Conservation (phyloP, 2,329 filamentous ascomycete genomes). For the Talaromyces albobiverticillius region DNA sequence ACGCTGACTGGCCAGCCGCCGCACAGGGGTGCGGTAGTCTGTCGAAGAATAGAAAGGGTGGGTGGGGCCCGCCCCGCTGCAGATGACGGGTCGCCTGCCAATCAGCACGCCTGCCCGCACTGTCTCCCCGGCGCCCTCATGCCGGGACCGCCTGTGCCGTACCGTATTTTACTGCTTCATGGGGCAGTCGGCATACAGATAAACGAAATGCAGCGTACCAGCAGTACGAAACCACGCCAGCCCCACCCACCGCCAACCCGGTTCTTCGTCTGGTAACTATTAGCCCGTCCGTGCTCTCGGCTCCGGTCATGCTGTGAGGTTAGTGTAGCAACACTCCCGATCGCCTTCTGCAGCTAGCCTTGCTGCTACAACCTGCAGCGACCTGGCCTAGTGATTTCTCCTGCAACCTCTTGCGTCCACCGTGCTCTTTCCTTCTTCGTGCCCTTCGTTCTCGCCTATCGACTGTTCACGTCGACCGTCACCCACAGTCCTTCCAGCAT, state of each 20-base stretch:
- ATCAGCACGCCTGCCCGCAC: background rate
- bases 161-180: background rate
- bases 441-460: background rate
- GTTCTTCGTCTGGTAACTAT: background rate
- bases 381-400: background rate
- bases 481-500: background rate
- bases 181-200: too few relatives aligned
- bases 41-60: background rate
- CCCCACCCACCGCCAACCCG: background rate
- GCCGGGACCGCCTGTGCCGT: background rate
- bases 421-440: background rate
- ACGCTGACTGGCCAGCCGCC: background rate
- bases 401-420: background rate
- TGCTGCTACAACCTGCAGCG: background rate
- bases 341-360: background rate
- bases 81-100: background rate
- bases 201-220: too few relatives aligned
- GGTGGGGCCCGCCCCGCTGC: background rate
- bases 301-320: too few relatives aligned
- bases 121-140: background rate
- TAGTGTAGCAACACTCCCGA: too few relatives aligned
- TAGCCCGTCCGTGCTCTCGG: conserved; percentile 10
- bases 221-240: too few relatives aligned
- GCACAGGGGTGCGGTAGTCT: background rate
- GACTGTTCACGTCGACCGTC: too few relatives aligned